Percentiles rank a stretch among this genome's conserved stretches.
Conservation (phyloP, 495 filamentous ascomycete genomes). For the Penicillium chermesinum region DNA sequence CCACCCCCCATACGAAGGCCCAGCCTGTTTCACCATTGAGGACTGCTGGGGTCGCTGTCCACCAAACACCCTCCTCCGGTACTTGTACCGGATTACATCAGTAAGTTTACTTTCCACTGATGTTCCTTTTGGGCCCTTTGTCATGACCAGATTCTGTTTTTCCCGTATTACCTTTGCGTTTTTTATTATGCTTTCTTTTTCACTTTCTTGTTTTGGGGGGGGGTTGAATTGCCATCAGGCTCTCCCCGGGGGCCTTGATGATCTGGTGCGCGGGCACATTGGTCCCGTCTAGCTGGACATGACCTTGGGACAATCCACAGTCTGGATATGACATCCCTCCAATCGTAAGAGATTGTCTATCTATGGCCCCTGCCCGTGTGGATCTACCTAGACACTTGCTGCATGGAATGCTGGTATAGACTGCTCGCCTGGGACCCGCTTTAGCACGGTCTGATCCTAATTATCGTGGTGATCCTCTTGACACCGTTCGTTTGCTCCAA, state of each 20-base stretch:
- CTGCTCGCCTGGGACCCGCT: constrained; percentile 5
- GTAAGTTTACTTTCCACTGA: constrained; percentile 9
- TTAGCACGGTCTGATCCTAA: constrained; percentile 11
- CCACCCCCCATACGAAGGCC: too few relatives aligned
- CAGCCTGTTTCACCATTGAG: too few relatives aligned
- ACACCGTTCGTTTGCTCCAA: neutral
- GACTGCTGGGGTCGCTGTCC: too few relatives aligned
- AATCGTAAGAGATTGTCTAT: constrained; percentile 5
- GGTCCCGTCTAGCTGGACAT: neutral
- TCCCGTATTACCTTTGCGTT: constrained; percentile 3
- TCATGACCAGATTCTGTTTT: constrained; percentile 10
- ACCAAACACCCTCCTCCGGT: too few relatives aligned
- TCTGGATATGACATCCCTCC: constrained; percentile 5
- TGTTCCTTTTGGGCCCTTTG: constrained; percentile 11
- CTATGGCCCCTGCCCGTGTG: neutral
- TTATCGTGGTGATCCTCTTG: constrained; percentile 5
- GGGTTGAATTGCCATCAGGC: neutral
- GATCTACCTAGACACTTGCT: constrained; percentile 3
- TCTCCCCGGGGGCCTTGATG: constrained; percentile 13
- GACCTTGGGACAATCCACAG: constrained; percentile 4
- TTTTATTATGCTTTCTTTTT: constrained; percentile 8
- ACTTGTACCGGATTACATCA: constrained; percentile 12
- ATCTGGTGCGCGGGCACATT: constrained; percentile 4
- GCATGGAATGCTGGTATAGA: neutral
- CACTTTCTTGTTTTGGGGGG: constrained; percentile 2